Percentiles rank a stretch among this genome's conserved stretches.
These are phyloP conservation scores for Podaxis mareebaensis DNA, from an alignment of 768 basidiomycete genomes.

Conservation along the genomic window DNA sequence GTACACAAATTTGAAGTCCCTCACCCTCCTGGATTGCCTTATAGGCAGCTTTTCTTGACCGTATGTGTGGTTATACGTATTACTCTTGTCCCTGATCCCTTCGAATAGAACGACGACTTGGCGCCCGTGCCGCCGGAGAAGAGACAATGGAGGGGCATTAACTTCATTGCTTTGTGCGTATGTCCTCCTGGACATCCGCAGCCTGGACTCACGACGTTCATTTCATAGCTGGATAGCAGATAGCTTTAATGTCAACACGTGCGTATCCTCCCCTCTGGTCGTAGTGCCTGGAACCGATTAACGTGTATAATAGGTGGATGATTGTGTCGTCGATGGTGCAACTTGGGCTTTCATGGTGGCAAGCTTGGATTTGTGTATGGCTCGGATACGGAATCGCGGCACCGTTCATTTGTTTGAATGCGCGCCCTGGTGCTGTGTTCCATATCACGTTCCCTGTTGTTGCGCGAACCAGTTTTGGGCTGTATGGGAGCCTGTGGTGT, in stretches of 20 bases:
- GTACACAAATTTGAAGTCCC: conserved; percentile 50
- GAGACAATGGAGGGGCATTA: conserved; percentile 64
- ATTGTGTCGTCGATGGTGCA: conserved; percentile 77
- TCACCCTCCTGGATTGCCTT: conserved; percentile 52
- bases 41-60: conserved; percentile 57
- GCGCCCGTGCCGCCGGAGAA: conserved; percentile 64
- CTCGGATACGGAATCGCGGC: conserved; percentile 59
- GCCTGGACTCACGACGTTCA: conserved; percentile 1
- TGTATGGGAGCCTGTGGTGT: conserved; percentile 80
- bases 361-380: conserved; percentile 83
- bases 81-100: conserved; percentile 15
- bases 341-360: conserved; percentile 78
- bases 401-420: conserved; percentile 76
- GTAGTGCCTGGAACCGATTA: conserved; percentile 11
- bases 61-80: conserved; percentile 31
- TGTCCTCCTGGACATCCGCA: conserved; percentile 21
- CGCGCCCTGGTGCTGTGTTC: conserved; percentile 73
- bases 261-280: conserved; percentile 25
- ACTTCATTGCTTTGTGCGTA: conserved; percentile 64
- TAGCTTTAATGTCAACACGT: conserved; percentile 79
- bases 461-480: conserved; percentile 72
- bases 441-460: conserved; percentile 81
- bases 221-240: conserved; percentile 72
- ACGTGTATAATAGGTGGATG: conserved; percentile 56
- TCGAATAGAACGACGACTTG: conserved; percentile 65